Evolutionary conservation across 169 alveolate genomes (phyloP).

Genomic region (Plasmodium chabaudi): DNA sequence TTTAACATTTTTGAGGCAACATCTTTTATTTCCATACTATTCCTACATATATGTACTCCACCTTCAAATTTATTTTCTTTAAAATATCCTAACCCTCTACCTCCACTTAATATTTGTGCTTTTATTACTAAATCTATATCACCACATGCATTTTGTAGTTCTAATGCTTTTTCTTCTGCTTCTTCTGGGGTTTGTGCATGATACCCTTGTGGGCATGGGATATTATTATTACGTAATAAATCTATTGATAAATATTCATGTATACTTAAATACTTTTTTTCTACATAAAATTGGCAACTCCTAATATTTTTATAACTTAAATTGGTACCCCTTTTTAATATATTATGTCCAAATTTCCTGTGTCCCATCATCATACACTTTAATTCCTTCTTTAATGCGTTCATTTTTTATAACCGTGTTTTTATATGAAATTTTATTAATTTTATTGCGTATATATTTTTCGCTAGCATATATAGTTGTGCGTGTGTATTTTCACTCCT

Average conservation of each 20-base stretch:
- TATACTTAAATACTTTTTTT: conserved; percentile 80
- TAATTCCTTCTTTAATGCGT: conserved; percentile 6
- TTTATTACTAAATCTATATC: conserved; percentile 83
- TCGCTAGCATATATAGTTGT: no score
- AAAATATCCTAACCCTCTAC: conserved; percentile 93
- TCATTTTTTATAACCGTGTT: conserved; percentile 16
- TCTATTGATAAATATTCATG: conserved; percentile 85
- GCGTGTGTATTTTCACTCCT: no score
- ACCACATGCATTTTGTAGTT: conserved; percentile 76
- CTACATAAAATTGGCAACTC: neutral
- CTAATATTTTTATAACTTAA: neutral
- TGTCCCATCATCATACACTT: conserved; percentile 18
- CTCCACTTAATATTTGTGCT: conserved; percentile 93
- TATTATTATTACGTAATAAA: conserved; percentile 79
- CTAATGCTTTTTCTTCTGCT: conserved; percentile 83
- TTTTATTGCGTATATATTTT: no score
- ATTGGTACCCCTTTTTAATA: neutral
- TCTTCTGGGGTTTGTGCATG: conserved; percentile 85
- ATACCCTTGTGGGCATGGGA: conserved; percentile 82
- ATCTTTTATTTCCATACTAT: conserved; percentile 87
- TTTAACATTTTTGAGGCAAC: conserved; percentile 91
- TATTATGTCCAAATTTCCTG: conserved; percentile 10
- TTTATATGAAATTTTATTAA: neutral
- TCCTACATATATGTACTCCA: conserved; percentile 91
- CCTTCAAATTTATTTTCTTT: conserved; percentile 86